These are phyloP conservation scores for Kalmusia sp. DNA, from an alignment of 2,329 filamentous ascomycete genomes.

Conservation along the genomic window DNA sequence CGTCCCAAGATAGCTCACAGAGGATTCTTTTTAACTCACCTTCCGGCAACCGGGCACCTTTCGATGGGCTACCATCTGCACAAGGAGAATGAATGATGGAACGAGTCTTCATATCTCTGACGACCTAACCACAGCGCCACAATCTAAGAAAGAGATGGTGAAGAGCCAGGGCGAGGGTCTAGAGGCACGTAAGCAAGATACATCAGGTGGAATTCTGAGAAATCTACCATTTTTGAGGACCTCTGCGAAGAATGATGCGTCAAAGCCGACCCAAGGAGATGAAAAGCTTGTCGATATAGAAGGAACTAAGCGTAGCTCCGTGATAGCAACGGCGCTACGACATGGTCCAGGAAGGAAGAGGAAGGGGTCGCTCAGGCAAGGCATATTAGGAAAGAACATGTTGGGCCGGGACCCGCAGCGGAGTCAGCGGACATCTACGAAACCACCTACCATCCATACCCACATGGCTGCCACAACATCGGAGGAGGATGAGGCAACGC, in stretches of 20 bases:
- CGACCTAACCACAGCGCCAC: slow-evolving; percentile 9
- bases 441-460: slow-evolving; percentile 23
- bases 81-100: not conserved
- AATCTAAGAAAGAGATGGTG: slow-evolving; percentile 13
- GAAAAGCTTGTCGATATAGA: slow-evolving; percentile 12
- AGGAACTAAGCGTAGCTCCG: not conserved
- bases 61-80: not conserved
- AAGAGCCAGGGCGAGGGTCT: slow-evolving; percentile 9
- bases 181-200: slow-evolving; percentile 56
- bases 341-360: slow-evolving; percentile 67
- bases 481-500: slow-evolving; percentile 25
- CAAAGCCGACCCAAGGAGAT: not conserved
- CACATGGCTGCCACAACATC: slow-evolving; percentile 23
- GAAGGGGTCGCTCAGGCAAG: slow-evolving; percentile 86
- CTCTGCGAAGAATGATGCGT: slow-evolving; percentile 42
- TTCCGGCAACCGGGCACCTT: not conserved
- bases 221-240: slow-evolving; percentile 72
- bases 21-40: not conserved
- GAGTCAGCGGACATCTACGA: slow-evolving; percentile 24
- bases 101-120: slow-evolving; percentile 11
- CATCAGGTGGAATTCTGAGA: slow-evolving; percentile 71
- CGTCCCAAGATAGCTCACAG: not conserved
- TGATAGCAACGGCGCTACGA: slow-evolving; percentile 45
- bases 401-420: slow-evolving; percentile 37
- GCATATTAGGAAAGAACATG: slow-evolving; percentile 75